Conservation (phyloP, 2,329 filamentous ascomycete species). For the Calycina herbarum region DNA sequence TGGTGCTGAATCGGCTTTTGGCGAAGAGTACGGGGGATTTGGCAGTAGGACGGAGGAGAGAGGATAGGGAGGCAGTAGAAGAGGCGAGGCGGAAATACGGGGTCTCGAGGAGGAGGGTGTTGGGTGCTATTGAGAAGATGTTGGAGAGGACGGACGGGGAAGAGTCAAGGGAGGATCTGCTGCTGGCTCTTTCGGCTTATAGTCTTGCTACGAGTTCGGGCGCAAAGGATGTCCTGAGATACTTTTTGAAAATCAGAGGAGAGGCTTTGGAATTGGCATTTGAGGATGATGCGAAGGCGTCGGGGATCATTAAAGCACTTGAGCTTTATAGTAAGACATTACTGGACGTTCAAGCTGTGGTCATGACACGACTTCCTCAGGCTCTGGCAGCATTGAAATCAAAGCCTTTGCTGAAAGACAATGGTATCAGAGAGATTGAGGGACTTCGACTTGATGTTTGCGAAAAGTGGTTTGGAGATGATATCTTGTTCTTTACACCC, state of each 20-base stretch:
- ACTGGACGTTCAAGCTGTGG: slow-evolving; percentile 72
- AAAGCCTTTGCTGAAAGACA: slow-evolving; percentile 70
- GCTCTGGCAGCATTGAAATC: slow-evolving; percentile 68
- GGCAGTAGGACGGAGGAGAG: slow-evolving; percentile 40
- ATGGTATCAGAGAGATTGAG: slow-evolving; percentile 63
- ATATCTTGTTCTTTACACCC: slow-evolving; percentile 81
- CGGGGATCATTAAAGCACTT: slow-evolving; percentile 61
- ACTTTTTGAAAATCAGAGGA: slow-evolving; percentile 74
- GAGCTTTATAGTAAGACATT: slow-evolving; percentile 76
- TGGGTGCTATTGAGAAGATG: slow-evolving; percentile 23
- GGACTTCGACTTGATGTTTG: slow-evolving; percentile 76
- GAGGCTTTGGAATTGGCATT: slow-evolving; percentile 67
- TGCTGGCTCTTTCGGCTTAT: slow-evolving; percentile 78
- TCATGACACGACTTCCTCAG: slow-evolving; percentile 71
- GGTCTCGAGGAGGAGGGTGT: slow-evolving; percentile 53
- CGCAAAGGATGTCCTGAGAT: slow-evolving; percentile 72
- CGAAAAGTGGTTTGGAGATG: slow-evolving; percentile 76
- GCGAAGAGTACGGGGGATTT: slow-evolving; percentile 68
- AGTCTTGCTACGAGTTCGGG: slow-evolving; percentile 80
- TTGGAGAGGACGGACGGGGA: slow-evolving; percentile 33
- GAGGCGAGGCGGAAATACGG: slow-evolving; percentile 63
- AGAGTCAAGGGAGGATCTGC: slow-evolving; percentile 51
- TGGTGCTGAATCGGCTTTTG: slow-evolving; percentile 74
- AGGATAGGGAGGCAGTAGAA: slow-evolving; percentile 48
- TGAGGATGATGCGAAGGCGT: slow-evolving; percentile 48